Base-by-base conservation (phyloP, 2,329 filamentous ascomycete species). In the Aspergillus hortae region DNA sequence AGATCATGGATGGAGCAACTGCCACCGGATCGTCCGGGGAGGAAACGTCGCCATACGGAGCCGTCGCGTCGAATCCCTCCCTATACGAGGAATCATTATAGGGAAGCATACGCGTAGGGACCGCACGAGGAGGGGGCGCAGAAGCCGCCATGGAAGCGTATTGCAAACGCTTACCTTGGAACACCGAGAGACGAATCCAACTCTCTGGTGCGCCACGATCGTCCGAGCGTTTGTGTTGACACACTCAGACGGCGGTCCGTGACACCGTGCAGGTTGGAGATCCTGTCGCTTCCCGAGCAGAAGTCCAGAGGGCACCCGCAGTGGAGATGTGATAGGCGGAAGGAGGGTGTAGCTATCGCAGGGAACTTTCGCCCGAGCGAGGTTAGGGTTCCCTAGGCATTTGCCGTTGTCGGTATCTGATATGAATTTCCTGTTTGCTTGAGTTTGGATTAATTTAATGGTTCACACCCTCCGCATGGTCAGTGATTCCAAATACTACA, bases 221-320 rank as follows among this genome's bases (percentile, higher is more conserved):
- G 54, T 58, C 57, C 51, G 54, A 61, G 59, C 60, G 57, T 57
- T 45, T 43, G 33, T 35, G 51, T 54, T 58, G 57, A 58, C 52
- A 56, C 44, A 40, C 57, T 17, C 21, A 50, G 48, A 49, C 54
- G 48, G 58, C 56, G 59, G 61, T 63, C 61, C 61, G 59, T 63
- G 61, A 61, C 58, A 59, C 59, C 49, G 44, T 61, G 59, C 59
- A 57, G 53, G 33, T 36, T 46, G 42, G 30, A 33, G 30, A 55
- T 57, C 54, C 58, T 59, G 61, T 61, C 54, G 55, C 54, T 49
- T 63, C 54, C 59, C 58, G 59, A 57, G 47, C 44, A 40, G 32
- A 38, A 51, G 48, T 49, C 47, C 48, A 42, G 46, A 32, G 45
- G 15, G 12, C 45, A 17, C 33, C 35, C 10, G 15, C 17, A 23